Evolutionary conservation across 2,329 filamentous ascomycete genomes (phyloP).

Genomic region (Arachnomyces sp.): DNA sequence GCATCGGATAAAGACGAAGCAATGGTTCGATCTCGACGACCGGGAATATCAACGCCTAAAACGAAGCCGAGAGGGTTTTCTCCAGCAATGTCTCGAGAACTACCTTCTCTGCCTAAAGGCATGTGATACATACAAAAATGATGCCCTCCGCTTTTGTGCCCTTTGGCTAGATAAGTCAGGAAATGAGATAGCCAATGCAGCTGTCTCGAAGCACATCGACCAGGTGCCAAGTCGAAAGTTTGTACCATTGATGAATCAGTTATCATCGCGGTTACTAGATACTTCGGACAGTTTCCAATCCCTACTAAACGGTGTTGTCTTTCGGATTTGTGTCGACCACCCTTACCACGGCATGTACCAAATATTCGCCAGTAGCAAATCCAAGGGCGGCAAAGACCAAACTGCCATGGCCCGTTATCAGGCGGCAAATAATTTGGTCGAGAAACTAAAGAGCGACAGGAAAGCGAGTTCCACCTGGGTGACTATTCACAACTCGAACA

Average conservation of each 20-base stretch:
- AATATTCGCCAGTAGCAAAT: conserved; percentile 74
- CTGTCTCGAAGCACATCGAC: conserved; percentile 62
- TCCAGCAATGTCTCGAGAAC: conserved; percentile 85
- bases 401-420: conserved; percentile 64
- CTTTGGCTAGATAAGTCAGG: conserved; percentile 85
- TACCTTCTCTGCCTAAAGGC: conserved; percentile 79
- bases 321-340: conserved; percentile 82
- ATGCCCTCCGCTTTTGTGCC: conserved; percentile 84
- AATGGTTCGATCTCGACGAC: conserved; percentile 85
- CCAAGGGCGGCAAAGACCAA: conserved; percentile 61
- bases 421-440: conserved; percentile 63
- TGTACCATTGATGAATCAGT: conserved; percentile 85
- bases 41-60: conserved; percentile 75
- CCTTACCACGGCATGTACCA: conserved; percentile 97
- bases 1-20: conserved; percentile 64
- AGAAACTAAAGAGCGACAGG: conserved; percentile 50
- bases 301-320: conserved; percentile 65
- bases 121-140: conserved; percentile 82
- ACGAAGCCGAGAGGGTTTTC: conserved; percentile 68
- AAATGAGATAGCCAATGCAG: conserved; percentile 67
- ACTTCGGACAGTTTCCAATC: conserved; percentile 64
- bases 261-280: conserved; percentile 83
- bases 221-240: conserved; percentile 87
- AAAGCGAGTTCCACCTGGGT: conserved; percentile 55
- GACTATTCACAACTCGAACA: conserved; percentile 66